Percentiles rank a stretch among this genome's conserved stretches.
These are phyloP conservation scores for Globisporangium parvum DNA, from an alignment of 352 stramenopile species.

Conservation along the genomic window DNA sequence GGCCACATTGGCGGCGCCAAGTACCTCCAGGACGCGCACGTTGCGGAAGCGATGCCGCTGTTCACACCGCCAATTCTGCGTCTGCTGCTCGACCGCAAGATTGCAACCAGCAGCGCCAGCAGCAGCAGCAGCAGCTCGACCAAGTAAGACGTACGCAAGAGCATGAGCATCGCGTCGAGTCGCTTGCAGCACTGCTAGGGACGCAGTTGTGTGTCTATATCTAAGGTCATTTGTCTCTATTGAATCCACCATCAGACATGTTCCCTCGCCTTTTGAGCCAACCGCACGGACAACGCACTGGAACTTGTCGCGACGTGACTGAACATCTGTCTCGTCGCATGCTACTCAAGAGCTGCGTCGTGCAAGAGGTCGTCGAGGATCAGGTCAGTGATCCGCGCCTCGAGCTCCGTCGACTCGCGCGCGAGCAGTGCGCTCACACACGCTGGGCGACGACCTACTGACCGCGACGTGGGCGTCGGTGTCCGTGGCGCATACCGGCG, in stretches of 20 bases:
- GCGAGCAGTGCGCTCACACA: constrained; percentile 8
- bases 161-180: too few relatives aligned
- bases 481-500: constrained; percentile 15
- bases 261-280: not conserved
- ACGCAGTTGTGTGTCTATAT: not conserved
- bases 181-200: not conserved
- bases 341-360: not conserved
- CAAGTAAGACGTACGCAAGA: too few relatives aligned
- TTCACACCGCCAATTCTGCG: constrained; percentile 75
- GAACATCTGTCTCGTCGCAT: too few relatives aligned
- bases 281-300: too few relatives aligned
- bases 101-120: not conserved
- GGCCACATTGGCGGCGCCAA: constrained; percentile 78
- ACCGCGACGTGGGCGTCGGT: constrained; percentile 15
- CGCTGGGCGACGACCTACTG: not conserved
- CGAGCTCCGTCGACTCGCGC: constrained; percentile 25
- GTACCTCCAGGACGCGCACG: constrained; percentile 56
- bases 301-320: too few relatives aligned
- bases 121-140: not conserved
- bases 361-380: constrained; percentile 31
- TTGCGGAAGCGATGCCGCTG: constrained; percentile 44
- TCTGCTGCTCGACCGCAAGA: constrained; percentile 48
- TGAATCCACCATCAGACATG: not conserved
- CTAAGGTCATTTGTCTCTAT: not conserved
- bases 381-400: constrained; percentile 24